Evolutionary conservation across 176 grass and related monocot species (phyloP).

Genomic region (Musa itinerans): DNA sequence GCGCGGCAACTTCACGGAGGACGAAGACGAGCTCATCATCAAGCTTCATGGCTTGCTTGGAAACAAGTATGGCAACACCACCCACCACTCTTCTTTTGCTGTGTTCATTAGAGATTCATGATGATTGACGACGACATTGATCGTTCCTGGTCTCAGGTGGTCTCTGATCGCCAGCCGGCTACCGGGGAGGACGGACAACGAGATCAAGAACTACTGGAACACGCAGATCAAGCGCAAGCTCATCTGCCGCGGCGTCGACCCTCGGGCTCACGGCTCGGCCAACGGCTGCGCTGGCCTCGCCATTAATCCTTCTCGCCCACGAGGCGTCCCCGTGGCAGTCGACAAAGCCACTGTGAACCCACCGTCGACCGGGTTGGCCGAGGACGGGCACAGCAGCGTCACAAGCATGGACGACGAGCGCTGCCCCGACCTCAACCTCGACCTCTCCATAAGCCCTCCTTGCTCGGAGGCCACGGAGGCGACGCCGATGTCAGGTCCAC

Average conservation of each 20-base stretch:
- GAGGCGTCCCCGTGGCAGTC: too few species aligned
- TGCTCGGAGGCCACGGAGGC: too few species aligned
- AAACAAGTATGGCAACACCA: conserved; percentile 9
- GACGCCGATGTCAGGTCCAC: neutral
- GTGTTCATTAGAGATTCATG: too few species aligned
- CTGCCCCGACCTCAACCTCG: neutral
- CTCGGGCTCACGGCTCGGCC: neutral
- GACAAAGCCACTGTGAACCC: too few species aligned
- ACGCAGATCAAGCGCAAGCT: conserved; percentile 9
- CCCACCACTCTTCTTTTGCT: too few species aligned
- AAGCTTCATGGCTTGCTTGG: conserved; percentile 14
- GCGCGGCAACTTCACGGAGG: conserved; percentile 18
- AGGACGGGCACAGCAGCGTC: neutral
- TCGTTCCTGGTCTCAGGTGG: conserved; percentile 7
- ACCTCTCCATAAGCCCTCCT: neutral
- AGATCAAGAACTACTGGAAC: conserved; percentile 24
- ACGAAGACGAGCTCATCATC: conserved; percentile 21
- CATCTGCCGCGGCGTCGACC: neutral
- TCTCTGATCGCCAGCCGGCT: conserved; percentile 6
- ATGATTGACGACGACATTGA: too few species aligned
- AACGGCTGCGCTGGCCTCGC: neutral
- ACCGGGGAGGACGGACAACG: conserved; percentile 13
- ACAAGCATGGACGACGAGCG: neutral
- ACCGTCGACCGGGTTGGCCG: neutral
- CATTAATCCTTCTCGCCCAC: too few species aligned